Base-by-base conservation (phyloP, 192 early-diverging fungal genomes). In the Mortierella antarctica region DNA sequence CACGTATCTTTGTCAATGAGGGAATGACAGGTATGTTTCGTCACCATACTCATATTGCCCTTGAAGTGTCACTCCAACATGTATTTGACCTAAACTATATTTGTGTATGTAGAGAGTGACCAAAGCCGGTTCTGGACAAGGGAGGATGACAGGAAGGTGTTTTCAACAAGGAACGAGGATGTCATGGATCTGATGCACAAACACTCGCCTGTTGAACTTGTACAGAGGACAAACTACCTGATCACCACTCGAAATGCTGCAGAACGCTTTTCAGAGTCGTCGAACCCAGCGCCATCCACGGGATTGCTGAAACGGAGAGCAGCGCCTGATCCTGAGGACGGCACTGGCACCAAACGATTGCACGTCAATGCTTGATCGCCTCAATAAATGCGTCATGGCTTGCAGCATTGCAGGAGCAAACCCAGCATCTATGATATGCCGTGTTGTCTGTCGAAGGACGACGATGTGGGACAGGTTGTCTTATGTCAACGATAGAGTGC, bases 111-210 rank as follows among this genome's bases (percentile, higher is more conserved):
- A 76, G 74, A 69, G 40, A 51, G 54, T 0, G 69, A 64, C 8
- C 52, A 62, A 46, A 42, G 21, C 31, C 61, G 17, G 5, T 75
- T 75, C 46, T 75, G 73, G 73, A 75, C 73, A 5, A 20, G 73
- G 11, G 48, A n/a, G n/a, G 73, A 75, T n/a, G 73, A 75, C 21
- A 11, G 21, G 44, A 62, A 52, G 17, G 45, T 69, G 12, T 65
- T 69, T 58, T 69, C 66, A 6, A 52, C 48, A 6, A 49, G 52
- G 4, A 64, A 64, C 10, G 74, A 69, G 17, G 60, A 76, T 51
- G 65, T 57, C 13, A 57, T 45, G 8, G 54, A 31, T 17, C n/a
- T 73, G 18, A 55, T 59, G 17, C n/a, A 50, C 39, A 65, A 15
- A n/a, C 55, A 73, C 56, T 57, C 74, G 7, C 23, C 57, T 4